Percentiles rank a stretch among this genome's conserved stretches.
Evolutionary conservation across 2,329 filamentous ascomycete genomes (phyloP).

Genomic region (Aspergillus sp.): DNA sequence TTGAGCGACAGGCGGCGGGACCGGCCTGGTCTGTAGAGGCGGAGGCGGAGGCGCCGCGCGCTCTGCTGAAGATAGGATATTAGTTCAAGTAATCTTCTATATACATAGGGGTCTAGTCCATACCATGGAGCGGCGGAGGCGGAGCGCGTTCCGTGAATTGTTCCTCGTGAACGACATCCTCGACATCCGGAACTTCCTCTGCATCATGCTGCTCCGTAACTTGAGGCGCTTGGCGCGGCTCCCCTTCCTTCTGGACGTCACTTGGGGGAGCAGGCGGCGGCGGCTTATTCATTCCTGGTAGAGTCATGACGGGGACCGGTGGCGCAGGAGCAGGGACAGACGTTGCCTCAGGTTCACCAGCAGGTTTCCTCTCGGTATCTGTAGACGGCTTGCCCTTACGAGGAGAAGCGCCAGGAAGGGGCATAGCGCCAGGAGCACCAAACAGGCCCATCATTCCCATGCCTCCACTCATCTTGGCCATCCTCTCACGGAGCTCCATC

Average conservation of each 20-base stretch:
- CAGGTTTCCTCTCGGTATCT: conserved; percentile 25
- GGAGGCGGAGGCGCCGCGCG: conserved; percentile 40
- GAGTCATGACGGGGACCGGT: conserved; percentile 48
- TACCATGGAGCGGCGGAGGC: conserved; percentile 46
- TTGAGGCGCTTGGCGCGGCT: conserved; percentile 35
- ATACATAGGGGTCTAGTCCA: conserved; percentile 14
- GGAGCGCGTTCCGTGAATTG: conserved; percentile 34
- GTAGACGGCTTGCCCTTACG: conserved; percentile 44
- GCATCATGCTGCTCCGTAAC: conserved; percentile 36
- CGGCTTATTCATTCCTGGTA: conserved; percentile 62
- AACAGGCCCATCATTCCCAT: conserved; percentile 98
- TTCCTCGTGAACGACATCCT: conserved; percentile 38
- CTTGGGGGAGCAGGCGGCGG: conserved; percentile 36
- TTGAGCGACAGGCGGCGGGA: conserved; percentile 29
- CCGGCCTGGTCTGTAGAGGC: conserved; percentile 30
- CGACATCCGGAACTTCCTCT: conserved; percentile 47
- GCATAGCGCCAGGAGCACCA: conserved; percentile 57
- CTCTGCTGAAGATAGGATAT: conserved; percentile 23
- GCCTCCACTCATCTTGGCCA: conserved; percentile 97
- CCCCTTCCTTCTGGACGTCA: conserved; percentile 44
- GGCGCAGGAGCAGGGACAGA: conserved; percentile 29
- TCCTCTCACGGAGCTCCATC: conserved; percentile 83
- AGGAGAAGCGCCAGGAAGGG: conserved; percentile 40
- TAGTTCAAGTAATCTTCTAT: background rate
- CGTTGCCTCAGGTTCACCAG: conserved; percentile 25